Conservation (phyloP, 1,284 basidiomycete species). For the Paramarasmius palmivorus region DNA sequence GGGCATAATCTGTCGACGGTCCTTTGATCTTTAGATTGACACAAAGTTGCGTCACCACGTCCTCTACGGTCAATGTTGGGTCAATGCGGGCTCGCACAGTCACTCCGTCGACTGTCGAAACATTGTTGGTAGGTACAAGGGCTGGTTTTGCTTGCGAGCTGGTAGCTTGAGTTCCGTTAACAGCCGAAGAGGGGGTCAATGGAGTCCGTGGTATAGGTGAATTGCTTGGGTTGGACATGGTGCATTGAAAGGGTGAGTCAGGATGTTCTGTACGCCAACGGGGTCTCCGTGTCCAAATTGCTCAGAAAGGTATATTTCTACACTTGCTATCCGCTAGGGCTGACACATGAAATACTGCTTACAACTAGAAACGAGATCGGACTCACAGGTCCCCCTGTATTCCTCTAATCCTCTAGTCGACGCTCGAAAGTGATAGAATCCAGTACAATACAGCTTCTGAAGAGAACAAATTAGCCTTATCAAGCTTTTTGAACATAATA, state of each 20-base stretch:
- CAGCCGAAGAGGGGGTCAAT: conserved; percentile 27
- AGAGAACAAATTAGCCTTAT: neutral
- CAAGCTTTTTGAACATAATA: too few relatives aligned
- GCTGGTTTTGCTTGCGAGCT: conserved; percentile 33
- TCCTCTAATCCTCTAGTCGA: too few relatives aligned
- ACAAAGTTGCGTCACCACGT: conserved; percentile 79
- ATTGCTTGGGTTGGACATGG: conserved; percentile 32
- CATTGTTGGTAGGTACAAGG: conserved; percentile 78
- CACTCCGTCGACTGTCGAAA: conserved; percentile 69
- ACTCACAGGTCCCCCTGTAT: too few relatives aligned
- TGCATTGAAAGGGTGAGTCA: conserved; percentile 7
- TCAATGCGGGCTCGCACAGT: conserved; percentile 81
- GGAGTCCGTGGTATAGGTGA: conserved; percentile 21
- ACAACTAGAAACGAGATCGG: too few relatives aligned
- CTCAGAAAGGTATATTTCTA: too few relatives aligned
- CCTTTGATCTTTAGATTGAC: conserved; percentile 83
- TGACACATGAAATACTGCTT: too few relatives aligned
- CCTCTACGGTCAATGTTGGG: conserved; percentile 74
- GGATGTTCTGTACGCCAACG: neutral
- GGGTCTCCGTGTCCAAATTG: too few relatives aligned
- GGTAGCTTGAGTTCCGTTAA: conserved; percentile 29
- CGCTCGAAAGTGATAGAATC: too few relatives aligned
- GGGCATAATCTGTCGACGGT: conserved; percentile 77
- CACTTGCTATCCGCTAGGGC: too few relatives aligned
- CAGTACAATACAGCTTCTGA: too few relatives aligned